Percentiles rank a stretch among this genome's conserved stretches.
Conservation (phyloP, 257 asterid species). For the Ilex aquifolium region DNA sequence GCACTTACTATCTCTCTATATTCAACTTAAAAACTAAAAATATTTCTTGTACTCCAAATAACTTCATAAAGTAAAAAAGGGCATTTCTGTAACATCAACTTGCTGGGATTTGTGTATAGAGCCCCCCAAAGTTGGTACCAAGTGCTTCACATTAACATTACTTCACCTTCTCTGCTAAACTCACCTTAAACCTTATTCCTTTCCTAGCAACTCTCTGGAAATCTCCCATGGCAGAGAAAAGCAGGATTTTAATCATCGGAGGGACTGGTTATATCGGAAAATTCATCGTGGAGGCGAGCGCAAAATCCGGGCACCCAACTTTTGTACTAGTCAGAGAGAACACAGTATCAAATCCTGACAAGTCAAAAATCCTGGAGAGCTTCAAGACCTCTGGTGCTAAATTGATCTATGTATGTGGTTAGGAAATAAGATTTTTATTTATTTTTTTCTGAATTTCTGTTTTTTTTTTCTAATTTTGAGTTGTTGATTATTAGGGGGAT, state of each 20-base stretch:
- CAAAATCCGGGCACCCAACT: constrained; percentile 18
- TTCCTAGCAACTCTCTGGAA: neutral
- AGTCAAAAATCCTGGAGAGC: constrained; percentile 8
- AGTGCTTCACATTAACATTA: no score
- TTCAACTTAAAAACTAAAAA: no score
- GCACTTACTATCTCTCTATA: no score
- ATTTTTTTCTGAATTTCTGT: neutral
- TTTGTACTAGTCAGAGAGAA: constrained; percentile 14
- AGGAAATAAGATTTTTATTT: neutral
- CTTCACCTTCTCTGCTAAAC: no score
- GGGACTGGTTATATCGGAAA: constrained; percentile 20
- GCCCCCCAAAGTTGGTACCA: no score
- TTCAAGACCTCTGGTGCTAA: constrained; percentile 13
- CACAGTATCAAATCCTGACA: constrained; percentile 8
- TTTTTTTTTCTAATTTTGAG: neutral
- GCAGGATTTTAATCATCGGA: constrained; percentile 30
- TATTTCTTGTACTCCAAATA: no score
- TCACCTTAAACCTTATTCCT: no score
- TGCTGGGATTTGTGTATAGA: no score
- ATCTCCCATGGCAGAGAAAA: constrained; percentile 14
- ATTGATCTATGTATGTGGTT: constrained; percentile 8
- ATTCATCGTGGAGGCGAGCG: constrained; percentile 20
- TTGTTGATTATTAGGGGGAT: constrained; percentile 19
- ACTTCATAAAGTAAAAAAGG: no score
- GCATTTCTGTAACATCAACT: no score